phyloP scores from a whole-genome alignment of 345 rosid genomes.

The Limnanthes douglasii region DNA sequence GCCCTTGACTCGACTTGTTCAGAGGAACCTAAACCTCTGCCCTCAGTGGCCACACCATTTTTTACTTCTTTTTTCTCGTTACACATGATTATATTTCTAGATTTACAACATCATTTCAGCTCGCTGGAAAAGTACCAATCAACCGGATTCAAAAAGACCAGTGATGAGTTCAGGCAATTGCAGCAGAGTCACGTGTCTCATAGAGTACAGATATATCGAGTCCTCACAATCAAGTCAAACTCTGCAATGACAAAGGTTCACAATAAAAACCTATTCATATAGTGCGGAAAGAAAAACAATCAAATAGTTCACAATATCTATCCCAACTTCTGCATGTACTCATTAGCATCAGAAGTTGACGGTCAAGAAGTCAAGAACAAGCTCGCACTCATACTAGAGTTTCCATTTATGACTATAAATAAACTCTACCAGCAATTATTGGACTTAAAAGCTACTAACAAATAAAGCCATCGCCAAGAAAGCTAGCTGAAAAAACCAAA shows the following conservation, averaged over 20 bases:
- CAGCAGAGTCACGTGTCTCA: no score
- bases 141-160: conserved; percentile 25
- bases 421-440: not conserved
- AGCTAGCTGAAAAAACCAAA: not conserved
- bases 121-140: conserved; percentile 17
- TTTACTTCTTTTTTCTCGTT: conserved; percentile 23
- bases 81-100: conserved; percentile 18
- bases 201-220: no score
- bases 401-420: not conserved
- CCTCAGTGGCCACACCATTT: conserved; percentile 20
- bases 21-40: conserved; percentile 26
- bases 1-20: conserved; percentile 33
- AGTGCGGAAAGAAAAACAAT: not conserved
- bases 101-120: conserved; percentile 6
- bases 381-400: no score
- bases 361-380: no score
- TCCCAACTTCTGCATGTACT: not conserved
- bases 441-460: not conserved
- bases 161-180: no score
- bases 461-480: not conserved
- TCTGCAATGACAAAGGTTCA: conserved; percentile 6
- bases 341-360: no score
- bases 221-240: conserved; percentile 10
- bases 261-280: conserved; percentile 8
- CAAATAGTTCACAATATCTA: not conserved